phyloP scores from a whole-genome alignment of 331 rosid species.

The Erythrophleum ivorense region DNA sequence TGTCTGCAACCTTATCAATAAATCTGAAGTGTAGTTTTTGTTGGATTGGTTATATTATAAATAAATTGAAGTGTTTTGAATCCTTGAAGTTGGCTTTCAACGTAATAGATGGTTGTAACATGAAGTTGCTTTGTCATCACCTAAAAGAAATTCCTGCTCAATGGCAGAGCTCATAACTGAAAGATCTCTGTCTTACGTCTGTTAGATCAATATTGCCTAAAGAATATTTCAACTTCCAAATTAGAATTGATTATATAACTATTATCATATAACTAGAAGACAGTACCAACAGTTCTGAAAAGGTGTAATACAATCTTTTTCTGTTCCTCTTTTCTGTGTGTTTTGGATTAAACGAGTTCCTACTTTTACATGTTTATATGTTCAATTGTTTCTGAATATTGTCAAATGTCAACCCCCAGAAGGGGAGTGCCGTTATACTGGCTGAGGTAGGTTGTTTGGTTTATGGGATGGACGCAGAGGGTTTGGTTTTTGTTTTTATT shows the following conservation, averaged over 20 bases:
- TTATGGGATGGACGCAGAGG: not conserved
- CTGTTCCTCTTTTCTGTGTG: not conserved
- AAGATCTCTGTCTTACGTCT: no score
- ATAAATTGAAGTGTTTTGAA: no score
- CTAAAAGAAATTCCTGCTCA: not conserved
- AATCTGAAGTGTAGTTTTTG: conserved; percentile 8
- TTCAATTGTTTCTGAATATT: not conserved
- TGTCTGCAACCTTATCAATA: not conserved
- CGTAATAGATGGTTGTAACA: not conserved
- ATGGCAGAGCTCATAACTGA: not conserved
- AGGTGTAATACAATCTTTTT: not conserved
- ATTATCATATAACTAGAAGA: not conserved
- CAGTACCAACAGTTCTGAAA: not conserved
- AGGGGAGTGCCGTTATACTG: not conserved
- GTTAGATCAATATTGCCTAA: not conserved
- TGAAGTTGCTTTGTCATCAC: not conserved
- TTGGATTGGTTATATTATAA: conserved; percentile 13
- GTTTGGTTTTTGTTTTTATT: not conserved
- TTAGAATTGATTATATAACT: not conserved
- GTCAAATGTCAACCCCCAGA: not conserved
- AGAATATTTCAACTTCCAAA: no score
- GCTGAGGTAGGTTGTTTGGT: not conserved
- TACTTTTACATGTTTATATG: not conserved
- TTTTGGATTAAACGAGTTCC: not conserved
- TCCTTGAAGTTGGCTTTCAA: not conserved